Evolutionary conservation across 2,329 filamentous ascomycete species (phyloP).

Genomic region (Myriosclerotinia scirpicola): DNA sequence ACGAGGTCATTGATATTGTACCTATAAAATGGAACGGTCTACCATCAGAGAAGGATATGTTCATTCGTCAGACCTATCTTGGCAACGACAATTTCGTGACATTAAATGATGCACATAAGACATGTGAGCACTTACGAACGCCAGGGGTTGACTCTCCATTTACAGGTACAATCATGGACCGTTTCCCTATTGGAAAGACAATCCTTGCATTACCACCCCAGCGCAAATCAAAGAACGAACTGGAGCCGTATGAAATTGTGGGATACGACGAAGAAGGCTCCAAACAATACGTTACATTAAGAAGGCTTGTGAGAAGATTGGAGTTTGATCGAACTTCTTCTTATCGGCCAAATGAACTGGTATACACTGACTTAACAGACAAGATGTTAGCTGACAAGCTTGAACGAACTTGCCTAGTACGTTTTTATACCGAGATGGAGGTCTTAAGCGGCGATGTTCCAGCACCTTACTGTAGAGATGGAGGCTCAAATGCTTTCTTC

Average conservation of each 20-base stretch:
- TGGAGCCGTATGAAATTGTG: slow-evolving; percentile 64
- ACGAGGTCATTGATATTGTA: slow-evolving; percentile 59
- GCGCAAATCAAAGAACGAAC: slow-evolving; percentile 46
- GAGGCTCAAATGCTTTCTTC: slow-evolving; percentile 66
- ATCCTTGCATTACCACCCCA: slow-evolving; percentile 43
- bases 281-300: slow-evolving; percentile 46
- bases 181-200: slow-evolving; percentile 57
- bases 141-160: not conserved
- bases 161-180: slow-evolving; percentile 25
- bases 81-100: slow-evolving; percentile 61
- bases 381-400: slow-evolving; percentile 47
- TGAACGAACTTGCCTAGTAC: slow-evolving; percentile 58
- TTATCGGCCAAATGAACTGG: slow-evolving; percentile 48
- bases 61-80: slow-evolving; percentile 70
- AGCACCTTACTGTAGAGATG: slow-evolving; percentile 63
- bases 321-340: slow-evolving; percentile 41
- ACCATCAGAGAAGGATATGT: slow-evolving; percentile 53
- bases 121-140: slow-evolving; percentile 47
- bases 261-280: slow-evolving; percentile 38
- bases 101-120: slow-evolving; percentile 54
- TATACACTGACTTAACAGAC: slow-evolving; percentile 51
- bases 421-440: slow-evolving; percentile 50
- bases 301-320: slow-evolving; percentile 53
- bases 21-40: slow-evolving; percentile 57
- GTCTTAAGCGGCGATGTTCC: slow-evolving; percentile 46